Evolutionary conservation across 192 early-diverging fungal species (phyloP).

Genomic region (Umbelopsis sp.): DNA sequence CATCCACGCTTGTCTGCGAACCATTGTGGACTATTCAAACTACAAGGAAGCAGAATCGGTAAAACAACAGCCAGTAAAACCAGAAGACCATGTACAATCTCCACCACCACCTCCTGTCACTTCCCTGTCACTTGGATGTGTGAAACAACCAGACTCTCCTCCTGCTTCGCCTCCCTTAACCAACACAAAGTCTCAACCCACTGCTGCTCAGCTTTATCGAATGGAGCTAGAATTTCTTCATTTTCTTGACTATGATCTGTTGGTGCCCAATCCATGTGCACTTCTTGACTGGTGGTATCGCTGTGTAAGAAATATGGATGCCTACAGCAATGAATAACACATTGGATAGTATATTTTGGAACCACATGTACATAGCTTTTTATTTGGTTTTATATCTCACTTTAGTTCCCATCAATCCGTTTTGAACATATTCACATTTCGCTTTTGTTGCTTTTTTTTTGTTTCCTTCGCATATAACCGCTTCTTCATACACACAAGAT

Average conservation of each 20-base stretch:
- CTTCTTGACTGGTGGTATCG: constrained; percentile 20
- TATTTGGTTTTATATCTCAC: too few species aligned
- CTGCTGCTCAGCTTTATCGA: constrained; percentile 38
- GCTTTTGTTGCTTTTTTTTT: too few species aligned
- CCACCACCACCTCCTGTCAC: background rate
- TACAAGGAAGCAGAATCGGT: background rate
- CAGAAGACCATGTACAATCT: background rate
- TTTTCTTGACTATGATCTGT: constrained; percentile 50
- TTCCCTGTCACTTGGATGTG: background rate
- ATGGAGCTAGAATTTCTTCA: constrained; percentile 58
- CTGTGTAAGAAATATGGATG: background rate
- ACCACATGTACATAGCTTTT: too few species aligned
- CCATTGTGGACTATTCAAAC: constrained; percentile 31
- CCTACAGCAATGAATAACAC: too few species aligned
- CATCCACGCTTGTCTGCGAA: constrained; percentile 35
- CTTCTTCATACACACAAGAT: too few species aligned
- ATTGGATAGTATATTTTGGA: too few species aligned
- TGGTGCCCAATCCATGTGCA: constrained; percentile 13
- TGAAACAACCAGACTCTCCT: constrained; percentile 11
- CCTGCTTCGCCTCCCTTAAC: background rate
- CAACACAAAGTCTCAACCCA: constrained; percentile 1
- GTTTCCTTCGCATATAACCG: too few species aligned
- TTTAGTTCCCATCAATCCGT: too few species aligned
- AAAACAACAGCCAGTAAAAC: background rate
- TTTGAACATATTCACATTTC: too few species aligned